Conservation (phyloP, 192 early-diverging fungal species). For the Backusella macrospora region DNA sequence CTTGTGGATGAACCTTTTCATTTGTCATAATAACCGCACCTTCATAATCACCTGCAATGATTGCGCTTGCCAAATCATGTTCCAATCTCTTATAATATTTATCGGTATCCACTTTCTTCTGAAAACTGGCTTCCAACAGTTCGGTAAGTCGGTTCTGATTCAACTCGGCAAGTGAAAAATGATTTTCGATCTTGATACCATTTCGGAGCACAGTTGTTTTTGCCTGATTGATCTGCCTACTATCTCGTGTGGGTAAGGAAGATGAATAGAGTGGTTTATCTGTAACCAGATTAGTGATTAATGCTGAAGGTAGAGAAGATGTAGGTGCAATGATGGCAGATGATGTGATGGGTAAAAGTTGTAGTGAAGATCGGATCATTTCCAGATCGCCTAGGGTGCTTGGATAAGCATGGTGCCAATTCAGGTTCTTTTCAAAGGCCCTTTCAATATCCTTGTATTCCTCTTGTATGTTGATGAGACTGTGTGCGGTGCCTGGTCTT, state of each 20-base stretch:
- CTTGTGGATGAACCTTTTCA: slow-evolving; percentile 47
- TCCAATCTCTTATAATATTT: slow-evolving; percentile 64
- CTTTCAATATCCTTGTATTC: slow-evolving; percentile 64
- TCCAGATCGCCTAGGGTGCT: slow-evolving; percentile 48
- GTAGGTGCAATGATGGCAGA: slow-evolving; percentile 75
- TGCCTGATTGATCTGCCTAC: slow-evolving; percentile 40
- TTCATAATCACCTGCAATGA: slow-evolving; percentile 90
- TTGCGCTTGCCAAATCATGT: slow-evolving; percentile 58
- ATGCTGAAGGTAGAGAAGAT: slow-evolving; percentile 43
- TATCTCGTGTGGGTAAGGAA: slow-evolving; percentile 41
- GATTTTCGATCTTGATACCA: slow-evolving; percentile 68
- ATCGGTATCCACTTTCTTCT: slow-evolving; percentile 55
- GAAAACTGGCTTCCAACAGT: slow-evolving; percentile 81
- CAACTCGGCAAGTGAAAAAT: slow-evolving; percentile 56
- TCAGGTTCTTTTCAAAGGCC: slow-evolving; percentile 34
- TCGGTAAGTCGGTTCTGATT: slow-evolving; percentile 52
- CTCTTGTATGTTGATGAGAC: slow-evolving; percentile 83
- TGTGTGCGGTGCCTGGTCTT: slow-evolving; percentile 52
- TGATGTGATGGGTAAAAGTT: slow-evolving; percentile 69
- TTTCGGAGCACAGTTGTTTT: slow-evolving; percentile 79
- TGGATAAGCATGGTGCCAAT: slow-evolving; percentile 39
- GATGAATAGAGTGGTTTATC: slow-evolving; percentile 76
- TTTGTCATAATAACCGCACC: slow-evolving; percentile 86
- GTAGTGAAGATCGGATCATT: slow-evolving; percentile 69
- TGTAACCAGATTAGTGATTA: slow-evolving; percentile 77